Evolutionary conservation across 176 grass and related monocot genomes (phyloP).

Genomic region (Lolium perenne): DNA sequence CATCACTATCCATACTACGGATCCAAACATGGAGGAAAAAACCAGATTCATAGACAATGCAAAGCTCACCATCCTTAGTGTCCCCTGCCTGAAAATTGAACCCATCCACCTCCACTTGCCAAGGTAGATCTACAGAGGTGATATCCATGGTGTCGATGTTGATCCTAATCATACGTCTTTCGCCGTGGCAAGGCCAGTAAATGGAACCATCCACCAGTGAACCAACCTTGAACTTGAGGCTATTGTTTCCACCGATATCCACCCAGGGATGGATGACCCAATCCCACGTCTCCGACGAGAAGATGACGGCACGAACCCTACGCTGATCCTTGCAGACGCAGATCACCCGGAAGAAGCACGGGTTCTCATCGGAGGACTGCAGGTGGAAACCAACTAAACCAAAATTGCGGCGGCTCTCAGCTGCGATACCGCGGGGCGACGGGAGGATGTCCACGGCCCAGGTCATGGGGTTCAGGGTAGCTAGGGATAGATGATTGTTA

Average conservation of each 20-base stretch:
- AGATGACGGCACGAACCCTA: neutral
- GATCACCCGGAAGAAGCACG: neutral
- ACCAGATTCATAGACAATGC: neutral
- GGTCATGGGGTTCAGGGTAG: neutral
- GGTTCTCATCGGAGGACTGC: neutral
- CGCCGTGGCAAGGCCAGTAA: neutral
- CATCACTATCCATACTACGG: neutral
- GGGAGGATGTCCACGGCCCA: neutral
- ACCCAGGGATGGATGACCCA: constrained; percentile 10
- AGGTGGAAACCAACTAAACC: neutral
- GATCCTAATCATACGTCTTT: neutral
- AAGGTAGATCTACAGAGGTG: neutral
- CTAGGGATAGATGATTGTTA: neutral
- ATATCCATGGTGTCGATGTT: neutral
- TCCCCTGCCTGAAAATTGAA: neutral
- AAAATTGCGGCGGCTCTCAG: neutral
- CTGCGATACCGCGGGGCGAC: neutral
- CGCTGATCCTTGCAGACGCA: neutral
- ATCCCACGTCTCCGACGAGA: constrained; percentile 7
- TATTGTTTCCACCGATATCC: neutral
- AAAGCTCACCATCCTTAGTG: neutral
- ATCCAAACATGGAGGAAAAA: neutral
- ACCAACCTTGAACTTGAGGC: neutral
- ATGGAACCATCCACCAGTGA: neutral
- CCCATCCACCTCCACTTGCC: neutral